Percentiles rank a stretch among this genome's conserved stretches.
Conservation (phyloP, 768 basidiomycete genomes). For the Termitomyces sp. region DNA sequence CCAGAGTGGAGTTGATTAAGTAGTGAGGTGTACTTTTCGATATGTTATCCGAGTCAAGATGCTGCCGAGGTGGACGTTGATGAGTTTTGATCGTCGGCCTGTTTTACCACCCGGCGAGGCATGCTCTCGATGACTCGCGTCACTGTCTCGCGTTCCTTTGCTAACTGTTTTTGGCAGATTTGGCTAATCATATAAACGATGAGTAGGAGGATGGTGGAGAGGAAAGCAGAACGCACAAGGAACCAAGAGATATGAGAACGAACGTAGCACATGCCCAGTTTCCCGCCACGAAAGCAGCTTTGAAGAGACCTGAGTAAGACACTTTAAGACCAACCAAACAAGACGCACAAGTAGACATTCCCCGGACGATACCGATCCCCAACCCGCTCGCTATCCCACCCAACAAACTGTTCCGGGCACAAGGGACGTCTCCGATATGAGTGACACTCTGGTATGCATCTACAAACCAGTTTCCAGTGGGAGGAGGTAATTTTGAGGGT, state of each 20-base stretch:
- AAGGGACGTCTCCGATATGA: conserved; percentile 68
- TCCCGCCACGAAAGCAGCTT: conserved; percentile 63
- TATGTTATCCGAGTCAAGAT: background rate
- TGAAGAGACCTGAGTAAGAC: background rate
- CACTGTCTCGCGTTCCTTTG: conserved; percentile 51
- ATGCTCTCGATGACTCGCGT: conserved; percentile 57
- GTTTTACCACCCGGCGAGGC: conserved; percentile 50
- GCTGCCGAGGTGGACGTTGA: conserved; percentile 4
- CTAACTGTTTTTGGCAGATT: conserved; percentile 55
- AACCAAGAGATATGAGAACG: conserved; percentile 19
- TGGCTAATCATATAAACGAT: conserved; percentile 38
- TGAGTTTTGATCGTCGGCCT: conserved; percentile 19
- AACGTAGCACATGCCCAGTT: conserved; percentile 83
- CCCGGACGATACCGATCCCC: conserved; percentile 73
- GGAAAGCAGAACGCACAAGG: conserved; percentile 28
- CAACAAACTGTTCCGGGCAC: conserved; percentile 71
- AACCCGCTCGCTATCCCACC: conserved; percentile 77
- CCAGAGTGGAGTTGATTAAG: conserved; percentile 30
- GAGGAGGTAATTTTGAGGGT: conserved; percentile 32
- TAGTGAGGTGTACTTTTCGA: background rate
- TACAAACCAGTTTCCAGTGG: conserved; percentile 33
- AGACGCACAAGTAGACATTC: conserved; percentile 56
- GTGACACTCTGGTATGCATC: conserved; percentile 49
- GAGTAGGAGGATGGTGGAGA: conserved; percentile 1
- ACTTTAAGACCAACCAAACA: background rate